phyloP scores from a whole-genome alignment of 805 yeast species.

The Ogataea populi-albae region DNA sequence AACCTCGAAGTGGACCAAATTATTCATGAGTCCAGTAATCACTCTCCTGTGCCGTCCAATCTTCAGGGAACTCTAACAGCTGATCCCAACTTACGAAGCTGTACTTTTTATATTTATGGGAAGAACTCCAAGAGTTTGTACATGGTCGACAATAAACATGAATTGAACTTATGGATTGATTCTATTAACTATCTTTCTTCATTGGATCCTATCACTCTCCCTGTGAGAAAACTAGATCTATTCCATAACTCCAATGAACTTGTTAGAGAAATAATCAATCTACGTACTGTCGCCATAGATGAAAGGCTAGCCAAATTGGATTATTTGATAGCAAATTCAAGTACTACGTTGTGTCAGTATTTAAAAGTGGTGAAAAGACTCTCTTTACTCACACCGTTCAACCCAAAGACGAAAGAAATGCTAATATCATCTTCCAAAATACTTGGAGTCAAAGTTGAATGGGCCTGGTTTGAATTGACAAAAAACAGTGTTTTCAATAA shows the following conservation, averaged over 20 bases:
- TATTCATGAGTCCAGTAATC: constrained; percentile 13
- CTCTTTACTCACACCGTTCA: constrained; percentile 52
- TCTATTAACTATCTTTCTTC: constrained; percentile 53
- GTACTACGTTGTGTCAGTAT: constrained; percentile 36
- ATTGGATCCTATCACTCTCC: constrained; percentile 34
- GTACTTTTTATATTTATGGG: constrained; percentile 40
- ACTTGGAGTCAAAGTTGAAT: constrained; percentile 51
- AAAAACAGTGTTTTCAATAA: constrained; percentile 31
- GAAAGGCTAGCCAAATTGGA: constrained; percentile 13
- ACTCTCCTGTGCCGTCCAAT: not conserved
- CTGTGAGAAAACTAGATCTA: constrained; percentile 23
- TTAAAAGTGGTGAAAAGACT: constrained; percentile 38
- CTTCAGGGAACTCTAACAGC: not conserved
- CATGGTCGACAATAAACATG: constrained; percentile 42
- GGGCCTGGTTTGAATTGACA: constrained; percentile 54
- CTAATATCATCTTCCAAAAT: constrained; percentile 44
- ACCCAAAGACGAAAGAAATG: constrained; percentile 48
- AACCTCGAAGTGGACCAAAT: constrained; percentile 25
- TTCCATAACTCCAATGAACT: constrained; percentile 11
- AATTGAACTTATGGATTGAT: constrained; percentile 57
- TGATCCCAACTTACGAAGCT: constrained; percentile 11
- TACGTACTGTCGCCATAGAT: constrained; percentile 9
- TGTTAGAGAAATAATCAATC: constrained; percentile 20
- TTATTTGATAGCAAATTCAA: constrained; percentile 26
- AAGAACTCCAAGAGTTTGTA: constrained; percentile 39